Percentiles rank a stretch among this genome's conserved stretches.
Conservation (phyloP, 345 rosid genomes). For the Firmiana major region DNA sequence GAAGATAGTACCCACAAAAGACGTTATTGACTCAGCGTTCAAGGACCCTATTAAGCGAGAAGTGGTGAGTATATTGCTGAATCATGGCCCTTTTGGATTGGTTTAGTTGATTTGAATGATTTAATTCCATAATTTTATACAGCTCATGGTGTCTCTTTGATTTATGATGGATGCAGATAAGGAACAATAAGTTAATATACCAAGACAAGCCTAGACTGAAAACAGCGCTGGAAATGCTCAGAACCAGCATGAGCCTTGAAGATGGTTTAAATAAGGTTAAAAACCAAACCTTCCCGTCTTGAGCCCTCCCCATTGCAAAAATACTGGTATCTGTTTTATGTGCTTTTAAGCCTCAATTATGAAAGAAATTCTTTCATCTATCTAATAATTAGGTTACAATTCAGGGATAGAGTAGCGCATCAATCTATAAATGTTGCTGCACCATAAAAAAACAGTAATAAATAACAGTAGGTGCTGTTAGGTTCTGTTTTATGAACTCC, state of each 20-base stretch:
- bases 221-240: conserved; percentile 89
- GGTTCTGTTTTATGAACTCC: not conserved
- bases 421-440: not conserved
- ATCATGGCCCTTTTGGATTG: not conserved
- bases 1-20: conserved; percentile 94
- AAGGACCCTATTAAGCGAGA: conserved; percentile 84
- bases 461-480: not conserved
- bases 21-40: conserved; percentile 75
- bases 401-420: not conserved
- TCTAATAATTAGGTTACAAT: not conserved
- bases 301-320: not conserved
- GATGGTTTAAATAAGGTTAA: conserved; percentile 56
- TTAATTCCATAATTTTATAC: not conserved
- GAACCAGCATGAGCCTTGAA: conserved; percentile 87
- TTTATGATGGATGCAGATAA: conserved; percentile 39
- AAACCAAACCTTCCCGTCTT: not conserved
- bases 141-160: not conserved
- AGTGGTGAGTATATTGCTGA: conserved; percentile 35
- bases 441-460: not conserved
- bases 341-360: not conserved
- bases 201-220: conserved; percentile 95
- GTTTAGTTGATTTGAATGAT: not conserved
- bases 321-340: not conserved
- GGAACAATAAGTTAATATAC: conserved; percentile 86
- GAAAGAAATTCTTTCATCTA: not conserved